Conservation (phyloP, 768 basidiomycete species). For the Pleurotus platypus region DNA sequence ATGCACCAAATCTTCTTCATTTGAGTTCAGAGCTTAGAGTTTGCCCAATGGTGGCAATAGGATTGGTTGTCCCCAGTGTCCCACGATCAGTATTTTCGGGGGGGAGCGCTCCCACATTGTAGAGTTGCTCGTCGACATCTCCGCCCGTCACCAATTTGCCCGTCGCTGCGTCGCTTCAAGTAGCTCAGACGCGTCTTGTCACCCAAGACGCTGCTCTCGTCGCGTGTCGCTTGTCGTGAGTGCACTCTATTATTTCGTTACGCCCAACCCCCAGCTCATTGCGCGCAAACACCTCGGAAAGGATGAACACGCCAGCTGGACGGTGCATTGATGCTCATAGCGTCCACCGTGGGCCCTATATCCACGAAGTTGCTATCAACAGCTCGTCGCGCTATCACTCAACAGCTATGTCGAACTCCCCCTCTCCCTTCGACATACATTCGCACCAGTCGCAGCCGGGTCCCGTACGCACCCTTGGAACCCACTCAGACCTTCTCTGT, state of each 20-base stretch:
- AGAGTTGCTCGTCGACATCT: no score
- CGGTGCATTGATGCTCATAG: conserved; percentile 77
- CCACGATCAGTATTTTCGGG: conserved; percentile 7
- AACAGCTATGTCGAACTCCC: conserved; percentile 1
- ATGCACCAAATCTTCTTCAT: neutral
- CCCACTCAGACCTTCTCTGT: neutral
- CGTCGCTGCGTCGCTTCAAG: no score
- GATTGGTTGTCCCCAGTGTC: neutral
- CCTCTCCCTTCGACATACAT: neutral
- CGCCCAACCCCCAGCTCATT: no score
- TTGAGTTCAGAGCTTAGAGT: neutral
- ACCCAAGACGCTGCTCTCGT: conserved; percentile 1
- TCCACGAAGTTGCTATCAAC: conserved; percentile 2
- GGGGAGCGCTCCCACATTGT: neutral
- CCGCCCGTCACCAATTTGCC: no score
- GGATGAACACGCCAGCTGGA: conserved; percentile 31
- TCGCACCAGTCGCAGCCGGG: neutral
- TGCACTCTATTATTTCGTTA: neutral
- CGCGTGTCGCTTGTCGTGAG: conserved; percentile 4
- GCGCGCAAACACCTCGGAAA: neutral
- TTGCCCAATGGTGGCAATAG: neutral
- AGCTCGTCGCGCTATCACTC: neutral
- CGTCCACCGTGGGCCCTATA: conserved; percentile 72
- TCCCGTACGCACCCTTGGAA: neutral
- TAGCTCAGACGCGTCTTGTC: no score